These are phyloP conservation scores for Penicillium flavigenum DNA, from an alignment of 495 filamentous ascomycete genomes.

Conservation along the genomic window DNA sequence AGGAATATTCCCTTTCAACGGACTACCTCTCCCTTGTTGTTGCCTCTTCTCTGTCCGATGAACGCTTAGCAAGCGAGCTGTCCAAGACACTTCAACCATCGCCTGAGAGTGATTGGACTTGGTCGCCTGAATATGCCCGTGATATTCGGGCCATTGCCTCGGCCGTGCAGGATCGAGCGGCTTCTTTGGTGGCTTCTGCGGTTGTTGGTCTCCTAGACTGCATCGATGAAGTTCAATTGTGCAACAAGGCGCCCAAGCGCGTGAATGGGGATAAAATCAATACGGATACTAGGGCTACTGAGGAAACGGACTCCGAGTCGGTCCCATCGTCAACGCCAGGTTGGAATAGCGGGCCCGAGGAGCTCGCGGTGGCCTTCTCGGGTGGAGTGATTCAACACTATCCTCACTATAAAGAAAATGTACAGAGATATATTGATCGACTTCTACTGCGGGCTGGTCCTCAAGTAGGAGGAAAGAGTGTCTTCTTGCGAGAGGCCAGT, in stretches of 20 bases:
- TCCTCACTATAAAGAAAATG: conserved; percentile 61
- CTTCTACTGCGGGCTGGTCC: conserved; percentile 53
- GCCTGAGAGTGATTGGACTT: conserved; percentile 41
- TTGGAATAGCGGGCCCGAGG: conserved; percentile 43
- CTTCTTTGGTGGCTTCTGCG: conserved; percentile 63
- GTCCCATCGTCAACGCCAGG: conserved; percentile 16
- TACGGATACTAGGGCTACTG: conserved; percentile 1
- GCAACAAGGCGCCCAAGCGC: neutral
- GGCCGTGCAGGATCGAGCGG: conserved; percentile 60
- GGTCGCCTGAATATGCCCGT: conserved; percentile 55
- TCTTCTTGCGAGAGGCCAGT: conserved; percentile 61
- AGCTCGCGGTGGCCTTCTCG: conserved; percentile 68
- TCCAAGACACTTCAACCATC: conserved; percentile 49
- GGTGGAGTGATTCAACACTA: conserved; percentile 72
- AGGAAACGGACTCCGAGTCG: neutral
- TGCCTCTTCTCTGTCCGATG: conserved; percentile 38
- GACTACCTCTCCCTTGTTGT: conserved; percentile 63
- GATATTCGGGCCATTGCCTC: conserved; percentile 55
- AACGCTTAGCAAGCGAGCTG: conserved; percentile 44
- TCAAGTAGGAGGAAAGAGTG: conserved; percentile 47
- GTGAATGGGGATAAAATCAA: neutral
- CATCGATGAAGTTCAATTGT: conserved; percentile 55
- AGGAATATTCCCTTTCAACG: conserved; percentile 60
- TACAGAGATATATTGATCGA: conserved; percentile 60
- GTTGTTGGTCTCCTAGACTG: conserved; percentile 61